Evolutionary conservation across 2,329 filamentous ascomycete genomes (phyloP).

Genomic region (Phoma herbarum): DNA sequence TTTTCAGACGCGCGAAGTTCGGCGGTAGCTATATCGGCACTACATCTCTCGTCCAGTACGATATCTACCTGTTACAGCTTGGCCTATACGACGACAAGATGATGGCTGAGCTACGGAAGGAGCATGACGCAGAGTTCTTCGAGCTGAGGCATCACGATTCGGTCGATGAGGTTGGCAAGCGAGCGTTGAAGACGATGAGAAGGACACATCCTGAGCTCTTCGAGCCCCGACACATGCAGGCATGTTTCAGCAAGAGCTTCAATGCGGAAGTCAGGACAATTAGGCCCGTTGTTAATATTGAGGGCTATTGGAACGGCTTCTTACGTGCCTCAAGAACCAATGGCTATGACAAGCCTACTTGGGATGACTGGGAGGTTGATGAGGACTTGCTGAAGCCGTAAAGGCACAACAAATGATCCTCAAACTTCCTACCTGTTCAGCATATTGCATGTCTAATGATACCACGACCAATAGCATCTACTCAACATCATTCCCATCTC

Average conservation of each 20-base stretch:
- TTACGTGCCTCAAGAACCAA: slow-evolving; percentile 61
- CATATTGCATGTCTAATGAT: neutral
- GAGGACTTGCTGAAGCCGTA: slow-evolving; percentile 47
- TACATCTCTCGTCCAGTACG: slow-evolving; percentile 72
- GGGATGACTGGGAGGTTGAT: slow-evolving; percentile 58
- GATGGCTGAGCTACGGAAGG: slow-evolving; percentile 61
- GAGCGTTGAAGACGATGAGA: slow-evolving; percentile 65
- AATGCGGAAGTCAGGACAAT: slow-evolving; percentile 59
- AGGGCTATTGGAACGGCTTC: slow-evolving; percentile 60
- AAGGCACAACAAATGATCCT: neutral
- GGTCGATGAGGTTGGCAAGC: slow-evolving; percentile 70
- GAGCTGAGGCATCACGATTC: slow-evolving; percentile 67
- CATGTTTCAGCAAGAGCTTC: slow-evolving; percentile 58
- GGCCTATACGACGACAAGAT: slow-evolving; percentile 65
- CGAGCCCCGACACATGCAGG: slow-evolving; percentile 56
- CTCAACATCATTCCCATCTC: neutral
- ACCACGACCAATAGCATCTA: slow-evolving; percentile 6
- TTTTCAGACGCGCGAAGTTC: slow-evolving; percentile 68
- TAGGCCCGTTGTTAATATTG: slow-evolving; percentile 56
- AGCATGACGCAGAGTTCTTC: slow-evolving; percentile 64
- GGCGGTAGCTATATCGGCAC: slow-evolving; percentile 74
- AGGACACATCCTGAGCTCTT: slow-evolving; percentile 65
- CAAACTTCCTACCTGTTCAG: neutral
- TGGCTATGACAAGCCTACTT: slow-evolving; percentile 60
- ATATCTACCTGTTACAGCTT: slow-evolving; percentile 69